Evolutionary conservation across 345 rosid genomes (phyloP), one percentile per base, ranked within the genome.

Genomic region (Laguncularia racemosa): DNA sequence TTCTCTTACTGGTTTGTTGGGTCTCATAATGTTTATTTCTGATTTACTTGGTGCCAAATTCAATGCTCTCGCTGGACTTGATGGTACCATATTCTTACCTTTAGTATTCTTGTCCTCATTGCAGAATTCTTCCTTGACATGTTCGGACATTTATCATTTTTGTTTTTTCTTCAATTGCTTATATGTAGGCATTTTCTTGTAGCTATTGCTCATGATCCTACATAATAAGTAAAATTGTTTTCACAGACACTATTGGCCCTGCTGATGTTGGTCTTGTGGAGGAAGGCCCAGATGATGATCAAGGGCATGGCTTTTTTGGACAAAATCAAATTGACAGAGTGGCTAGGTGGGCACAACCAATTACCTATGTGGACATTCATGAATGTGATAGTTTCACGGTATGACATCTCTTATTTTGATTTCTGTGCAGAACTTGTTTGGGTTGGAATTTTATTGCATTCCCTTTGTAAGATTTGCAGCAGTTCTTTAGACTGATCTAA

Each of bases 341-440:
- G 55, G 78, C 83, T 64, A 65, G 88, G 59, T 93, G 96, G 96
- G 85, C 95, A 69, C 95, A 89, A 58, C 96, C 99, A 53, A 85
- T 89, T 56, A 89, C 97, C 44, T 93, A 79, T 73, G 53, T 89
- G 55, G 87, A 89, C 53, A 59, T 93, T 38, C 79, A 71, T 64
- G 95, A 87, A 69, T 73, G 77, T 62, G 78, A 82, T 60, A 78
- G 74, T 66, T 87, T 93, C 70, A 89, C 92, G 16, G 97, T 86
- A 72, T 53, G 79, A 26, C 45, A 50, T 62, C 9, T 6, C 13
- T 6, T 57, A 21, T 21, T 19, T 13, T 47, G 18, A 21, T 44
- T 63, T 13, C 21, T 6, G 15, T 14, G 19, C 0, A 40, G 54
- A 47, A 26, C 13, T 26, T 38, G 48, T n/a, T 53, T 17, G 9